Base-by-base conservation (phyloP, 345 rosid genomes). In the Salix koriyanagi region DNA sequence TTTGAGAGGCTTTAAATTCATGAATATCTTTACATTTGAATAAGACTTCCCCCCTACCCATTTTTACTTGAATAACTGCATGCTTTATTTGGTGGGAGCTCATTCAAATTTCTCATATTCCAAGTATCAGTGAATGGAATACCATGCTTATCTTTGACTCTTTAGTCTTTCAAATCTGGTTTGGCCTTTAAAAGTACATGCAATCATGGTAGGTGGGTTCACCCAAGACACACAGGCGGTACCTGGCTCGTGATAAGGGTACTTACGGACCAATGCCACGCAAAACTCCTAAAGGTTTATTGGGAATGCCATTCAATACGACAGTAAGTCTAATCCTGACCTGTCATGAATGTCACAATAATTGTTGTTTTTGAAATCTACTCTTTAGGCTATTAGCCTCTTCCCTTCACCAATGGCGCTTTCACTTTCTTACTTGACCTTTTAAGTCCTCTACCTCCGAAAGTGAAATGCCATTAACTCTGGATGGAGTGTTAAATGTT, bases 221-320 rank as follows among this genome's bases (percentile, higher is more conserved):
- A 71, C 97, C 99, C 41, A 91, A 88, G 84, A 96, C 99, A 30
- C 98, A 96, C 83, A 84, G 94, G 70, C 88, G 97, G 78, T 93
- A 60, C 86, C 83, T 96, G 72, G 98, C 97, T 77, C 88, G 97
- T 48, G 93, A 90, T 72, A 77, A 89, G 48, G 98, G 99, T 80
- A 93, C 96, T 28, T 95, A 95, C 73, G 98, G 98, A 78, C 99
- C 98, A 58, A 88, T 91, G 96, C 98, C 97, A 67, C 94, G 97
- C 54, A 76, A 81, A 32, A 86, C 74, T 67, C 98, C 98, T 2
- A 96, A 93, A 89, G 99, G 99, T 68, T 88, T 95, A 79, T 68
- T 95, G 65, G 99, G 98, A 78, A 93, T 95, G 98, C 98, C 98
- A 44, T 93, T 95, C 76, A 95, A 95, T 77, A 93, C 94, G 71